These are phyloP conservation scores for Scortechinia acanthostroma DNA, from an alignment of 2,329 filamentous ascomycete genomes.

Conservation along the genomic window DNA sequence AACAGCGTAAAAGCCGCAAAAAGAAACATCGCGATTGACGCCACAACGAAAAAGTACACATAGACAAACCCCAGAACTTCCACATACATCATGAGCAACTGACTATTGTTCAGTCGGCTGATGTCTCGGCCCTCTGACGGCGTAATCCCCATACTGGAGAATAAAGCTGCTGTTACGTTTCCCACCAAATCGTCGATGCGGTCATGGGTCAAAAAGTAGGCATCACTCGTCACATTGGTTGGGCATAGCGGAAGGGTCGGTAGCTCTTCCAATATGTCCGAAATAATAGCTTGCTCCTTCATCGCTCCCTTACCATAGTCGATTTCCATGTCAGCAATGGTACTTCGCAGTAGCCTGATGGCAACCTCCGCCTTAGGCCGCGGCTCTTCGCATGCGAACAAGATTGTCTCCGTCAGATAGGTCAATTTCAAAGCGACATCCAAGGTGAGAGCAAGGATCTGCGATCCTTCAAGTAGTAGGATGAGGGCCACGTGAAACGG, in stretches of 20 bases:
- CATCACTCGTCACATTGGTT: constrained; percentile 6
- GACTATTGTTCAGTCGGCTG: constrained; percentile 14
- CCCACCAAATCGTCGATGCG: constrained; percentile 18
- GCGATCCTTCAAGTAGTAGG: constrained; percentile 43
- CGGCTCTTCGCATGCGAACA: constrained; percentile 15
- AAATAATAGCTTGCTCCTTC: constrained; percentile 19
- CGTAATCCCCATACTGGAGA: constrained; percentile 26
- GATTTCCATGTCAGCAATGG: constrained; percentile 27
- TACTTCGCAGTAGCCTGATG: constrained; percentile 20
- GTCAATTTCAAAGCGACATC: constrained; percentile 3
- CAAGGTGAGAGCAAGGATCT: constrained; percentile 25
- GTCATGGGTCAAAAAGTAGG: constrained; percentile 11
- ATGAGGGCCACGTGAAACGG: constrained; percentile 47
- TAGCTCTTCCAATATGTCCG: constrained; percentile 17
- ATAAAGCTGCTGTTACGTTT: constrained; percentile 26
- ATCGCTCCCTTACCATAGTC: constrained; percentile 20
- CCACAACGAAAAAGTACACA: constrained; percentile 25
- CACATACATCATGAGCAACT: constrained; percentile 23
- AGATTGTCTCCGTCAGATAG: background rate
- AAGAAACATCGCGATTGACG: constrained; percentile 21
- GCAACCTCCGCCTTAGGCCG: constrained; percentile 14
- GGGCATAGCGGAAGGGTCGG: constrained; percentile 18
- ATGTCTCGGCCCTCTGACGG: constrained; percentile 15
- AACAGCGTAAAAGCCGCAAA: constrained; percentile 21
- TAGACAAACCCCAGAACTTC: constrained; percentile 25